Evolutionary conservation across 768 basidiomycete genomes (phyloP).

Genomic region (Sporobolomyces phaffii): DNA sequence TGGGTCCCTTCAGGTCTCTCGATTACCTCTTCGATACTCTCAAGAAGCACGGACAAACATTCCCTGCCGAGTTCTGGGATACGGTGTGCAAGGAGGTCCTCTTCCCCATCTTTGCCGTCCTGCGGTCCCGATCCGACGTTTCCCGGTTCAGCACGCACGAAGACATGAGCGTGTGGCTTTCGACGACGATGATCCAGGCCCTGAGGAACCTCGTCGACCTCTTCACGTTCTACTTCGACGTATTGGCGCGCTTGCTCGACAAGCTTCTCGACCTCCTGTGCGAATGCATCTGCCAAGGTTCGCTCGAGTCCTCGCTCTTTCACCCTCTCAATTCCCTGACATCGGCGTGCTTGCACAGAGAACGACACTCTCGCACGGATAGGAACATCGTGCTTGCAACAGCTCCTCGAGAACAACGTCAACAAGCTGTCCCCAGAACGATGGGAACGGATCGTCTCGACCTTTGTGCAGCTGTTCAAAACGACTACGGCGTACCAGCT

Average conservation of each 20-base stretch:
- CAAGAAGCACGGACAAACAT: conserved; percentile 77
- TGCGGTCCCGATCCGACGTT: conserved; percentile 85
- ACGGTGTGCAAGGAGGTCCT: conserved; percentile 91
- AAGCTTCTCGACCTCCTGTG: conserved; percentile 87
- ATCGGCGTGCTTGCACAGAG: conserved; percentile 53
- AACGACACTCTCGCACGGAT: conserved; percentile 96
- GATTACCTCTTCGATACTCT: conserved; percentile 91
- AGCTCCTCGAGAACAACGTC: conserved; percentile 87
- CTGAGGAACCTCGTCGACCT: conserved; percentile 89
- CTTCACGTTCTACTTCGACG: conserved; percentile 91
- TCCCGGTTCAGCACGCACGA: conserved; percentile 92
- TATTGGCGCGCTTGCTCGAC: conserved; percentile 80
- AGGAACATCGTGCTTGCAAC: conserved; percentile 94
- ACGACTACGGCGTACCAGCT: conserved; percentile 96
- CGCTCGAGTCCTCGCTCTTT: conserved; percentile 34
- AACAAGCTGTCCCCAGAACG: conserved; percentile 70
- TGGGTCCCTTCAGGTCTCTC: conserved; percentile 62
- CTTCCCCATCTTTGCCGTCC: conserved; percentile 95
- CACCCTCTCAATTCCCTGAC: background rate
- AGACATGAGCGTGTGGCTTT: conserved; percentile 99
- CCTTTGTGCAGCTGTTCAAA: conserved; percentile 92
- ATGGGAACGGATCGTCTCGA: conserved; percentile 87
- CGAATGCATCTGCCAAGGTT: conserved; percentile 98
- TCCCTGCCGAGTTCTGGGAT: conserved; percentile 92
- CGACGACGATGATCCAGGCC: conserved; percentile 98